Evolutionary conservation across 345 rosid species (phyloP), one percentile per base, ranked within the genome.

Genomic region (Bretschneidera sinensis): DNA sequence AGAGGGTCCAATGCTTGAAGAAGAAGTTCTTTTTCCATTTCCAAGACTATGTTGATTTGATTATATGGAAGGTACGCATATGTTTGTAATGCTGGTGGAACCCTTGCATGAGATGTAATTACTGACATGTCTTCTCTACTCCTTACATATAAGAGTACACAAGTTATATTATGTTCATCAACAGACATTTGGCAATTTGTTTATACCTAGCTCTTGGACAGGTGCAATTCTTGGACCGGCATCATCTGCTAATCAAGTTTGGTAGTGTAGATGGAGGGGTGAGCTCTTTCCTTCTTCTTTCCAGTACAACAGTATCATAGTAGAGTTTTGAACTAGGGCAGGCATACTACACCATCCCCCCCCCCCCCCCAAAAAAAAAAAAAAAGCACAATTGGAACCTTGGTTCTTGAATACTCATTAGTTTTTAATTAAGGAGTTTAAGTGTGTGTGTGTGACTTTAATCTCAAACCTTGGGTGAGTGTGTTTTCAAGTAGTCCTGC

Each of bases 221-320:
- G 98, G 97, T 85, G 64, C 99, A 94, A 74, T 90, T 94, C 75
- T 79, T 94, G 89, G 99, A 94, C 72, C 87, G 95, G 39, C 92
- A 84, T 49, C 97, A 94, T 75, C 75, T 94, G 76, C 81, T 94
- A 56, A 80, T 94, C 64, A 94, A 90, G 83, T 82, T 94, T 74
- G 97, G 97, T 48, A 86, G 95, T 55, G 88, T 86, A 66, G 97
- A 94, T 73, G 99, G 84, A 72, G 95, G 81, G 85, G 97, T 94
- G 68, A 80, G 97, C 24, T 70, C 35, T 59, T 65, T 65, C 55
- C 16, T 39, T 14, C 45, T 39, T n/a, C 8, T 8, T 28, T 28
- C 5, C 33, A 28, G 33, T 28, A 28, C 33, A 3, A 2, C 8
- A 28, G 8, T 28, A 8, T 28, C 33, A 28, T 28, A 28, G 33